Conservation (phyloP, 179 eudicot species). For the Beta macrorhiza region DNA sequence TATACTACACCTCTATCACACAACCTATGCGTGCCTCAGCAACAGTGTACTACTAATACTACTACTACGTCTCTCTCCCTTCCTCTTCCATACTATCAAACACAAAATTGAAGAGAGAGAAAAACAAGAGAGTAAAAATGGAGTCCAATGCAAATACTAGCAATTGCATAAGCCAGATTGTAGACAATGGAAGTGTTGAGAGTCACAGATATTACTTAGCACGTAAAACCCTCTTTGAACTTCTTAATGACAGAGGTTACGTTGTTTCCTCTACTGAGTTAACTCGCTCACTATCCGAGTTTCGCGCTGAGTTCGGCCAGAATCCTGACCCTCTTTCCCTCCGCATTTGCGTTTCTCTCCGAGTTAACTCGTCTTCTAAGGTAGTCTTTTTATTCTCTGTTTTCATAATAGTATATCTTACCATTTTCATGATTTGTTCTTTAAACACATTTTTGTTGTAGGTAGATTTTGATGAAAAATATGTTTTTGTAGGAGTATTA, state of each 20-base stretch:
- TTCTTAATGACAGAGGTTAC: conserved; percentile 58
- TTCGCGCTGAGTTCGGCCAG: conserved; percentile 31
- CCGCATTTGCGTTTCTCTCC: conserved; percentile 28
- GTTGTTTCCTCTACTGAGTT: conserved; percentile 30
- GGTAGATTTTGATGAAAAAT: not conserved
- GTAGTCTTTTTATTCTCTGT: conserved; percentile 8
- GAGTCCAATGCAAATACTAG: not conserved
- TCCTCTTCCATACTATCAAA: not conserved
- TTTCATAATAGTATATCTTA: not conserved
- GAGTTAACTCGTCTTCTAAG: conserved; percentile 28
- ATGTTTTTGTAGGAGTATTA: not conserved
- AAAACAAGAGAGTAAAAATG: not conserved
- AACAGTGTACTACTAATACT: not conserved
- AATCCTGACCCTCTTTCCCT: conserved; percentile 30
- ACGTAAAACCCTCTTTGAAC: conserved; percentile 39
- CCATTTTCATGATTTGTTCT: not conserved
- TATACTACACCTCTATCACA: no score
- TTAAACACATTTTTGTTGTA: not conserved
- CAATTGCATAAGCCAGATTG: not conserved
- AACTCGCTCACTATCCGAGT: conserved; percentile 28
- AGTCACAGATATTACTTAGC: conserved; percentile 42
- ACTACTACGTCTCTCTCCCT: not conserved
- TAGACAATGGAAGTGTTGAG: conserved; percentile 38
- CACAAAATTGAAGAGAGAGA: not conserved
- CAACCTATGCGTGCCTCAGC: no score